phyloP scores from a whole-genome alignment of 345 rosid genomes.

The Acer campestre region DNA sequence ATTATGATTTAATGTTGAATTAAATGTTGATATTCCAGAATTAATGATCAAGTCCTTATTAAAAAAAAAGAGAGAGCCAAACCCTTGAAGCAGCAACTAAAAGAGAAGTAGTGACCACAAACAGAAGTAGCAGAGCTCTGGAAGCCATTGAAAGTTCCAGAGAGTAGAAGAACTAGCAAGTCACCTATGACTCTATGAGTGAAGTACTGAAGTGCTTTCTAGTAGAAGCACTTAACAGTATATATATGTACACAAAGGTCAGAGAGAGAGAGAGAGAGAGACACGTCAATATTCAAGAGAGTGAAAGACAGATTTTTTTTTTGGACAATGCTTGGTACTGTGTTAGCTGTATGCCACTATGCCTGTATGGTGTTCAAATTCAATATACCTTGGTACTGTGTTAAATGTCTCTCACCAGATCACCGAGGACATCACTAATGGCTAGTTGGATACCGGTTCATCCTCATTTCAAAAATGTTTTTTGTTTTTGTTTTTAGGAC shows the following conservation, averaged over 20 bases:
- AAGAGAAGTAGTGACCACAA: slow-evolving; percentile 32
- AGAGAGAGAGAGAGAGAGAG: not conserved
- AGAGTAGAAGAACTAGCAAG: not conserved
- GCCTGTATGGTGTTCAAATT: not conserved
- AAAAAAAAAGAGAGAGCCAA: slow-evolving; percentile 8
- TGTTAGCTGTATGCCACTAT: no score
- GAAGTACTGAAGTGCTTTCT: not conserved
- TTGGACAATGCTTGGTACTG: no score
- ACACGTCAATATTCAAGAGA: no score
- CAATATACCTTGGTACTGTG: not conserved
- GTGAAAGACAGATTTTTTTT: not conserved
- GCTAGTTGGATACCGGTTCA: not conserved
- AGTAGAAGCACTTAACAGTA: not conserved
- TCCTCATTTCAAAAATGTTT: not conserved
- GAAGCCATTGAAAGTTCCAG: slow-evolving; percentile 34
- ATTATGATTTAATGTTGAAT: not conserved
- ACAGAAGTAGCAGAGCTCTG: slow-evolving; percentile 29
- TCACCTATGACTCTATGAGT: not conserved
- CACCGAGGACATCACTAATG: slow-evolving; percentile 18
- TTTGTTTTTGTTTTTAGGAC: no score
- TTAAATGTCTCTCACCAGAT: slow-evolving; percentile 11
- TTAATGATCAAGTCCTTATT: not conserved
- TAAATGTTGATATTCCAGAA: not conserved
- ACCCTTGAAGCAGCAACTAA: slow-evolving; percentile 35
- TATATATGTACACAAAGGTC: no score